Base-by-base conservation (phyloP, 805 yeast genomes). In the Suhomyces sp. region DNA sequence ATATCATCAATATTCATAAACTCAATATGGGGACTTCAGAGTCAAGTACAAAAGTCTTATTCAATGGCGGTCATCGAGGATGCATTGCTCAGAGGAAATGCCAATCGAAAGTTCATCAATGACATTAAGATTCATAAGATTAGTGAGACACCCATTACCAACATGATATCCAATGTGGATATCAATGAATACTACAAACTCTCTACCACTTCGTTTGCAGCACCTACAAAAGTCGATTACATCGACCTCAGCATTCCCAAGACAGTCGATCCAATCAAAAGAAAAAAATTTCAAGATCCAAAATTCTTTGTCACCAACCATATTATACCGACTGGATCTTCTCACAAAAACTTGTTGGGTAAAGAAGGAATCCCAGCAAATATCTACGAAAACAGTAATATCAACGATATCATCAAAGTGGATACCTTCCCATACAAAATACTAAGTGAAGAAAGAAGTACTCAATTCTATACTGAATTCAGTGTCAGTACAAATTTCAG, bases 41-140 rank as follows among this genome's bases (percentile, higher is more conserved):
- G 71, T 33, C 70, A 73, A 31, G 51, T 63, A 8, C 39, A 48
- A 0, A 36, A 43, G 10, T 51, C 59, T 8, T 46, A 53, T 0
- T 49, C 61, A 4, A 74, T 81, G 76, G 55, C 58, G 13, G 60
- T 60, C 3, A 50, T 83, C 4, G 70, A 67, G 36, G 68, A 62
- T 23, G 55, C 61, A 31, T 59, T 72, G 0, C 46, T 79, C 17
- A 59, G 68, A 0, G 59, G 65, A 5, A 72, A 70, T 10, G 38
- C 65, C 0, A 55, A 58, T 11, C 58, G 83, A 37, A 76, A 72
- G 28, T 56, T 79, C n/a, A 72, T 77, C 11, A 66, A 72, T 17
- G 61, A 58, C 21, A 48, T 71, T 6, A 43, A 42, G 6, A 43
- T 54, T 5, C 37, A 40, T 35, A 10, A 31, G 51, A 4, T 48